Conservation (phyloP, 2,329 filamentous ascomycete genomes). For the Apiospora phragmitis region DNA sequence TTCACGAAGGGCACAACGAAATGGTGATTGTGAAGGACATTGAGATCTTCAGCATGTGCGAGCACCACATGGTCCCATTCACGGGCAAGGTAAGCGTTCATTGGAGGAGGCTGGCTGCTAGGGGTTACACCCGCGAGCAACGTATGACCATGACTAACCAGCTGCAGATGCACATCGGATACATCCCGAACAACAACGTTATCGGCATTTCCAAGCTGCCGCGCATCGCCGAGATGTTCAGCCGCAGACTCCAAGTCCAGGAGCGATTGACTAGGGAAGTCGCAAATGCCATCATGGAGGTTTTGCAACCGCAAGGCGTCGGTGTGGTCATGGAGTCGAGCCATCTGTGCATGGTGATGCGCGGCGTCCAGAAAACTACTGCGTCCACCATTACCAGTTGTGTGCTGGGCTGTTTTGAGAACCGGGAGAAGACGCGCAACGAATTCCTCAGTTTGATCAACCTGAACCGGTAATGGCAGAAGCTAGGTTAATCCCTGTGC, state of each 20-base stretch:
- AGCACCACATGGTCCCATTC: conserved; percentile 97
- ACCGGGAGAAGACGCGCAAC: conserved; percentile 88
- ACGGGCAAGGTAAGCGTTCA: conserved; percentile 73
- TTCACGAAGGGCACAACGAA: conserved; percentile 95
- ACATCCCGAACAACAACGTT: conserved; percentile 86
- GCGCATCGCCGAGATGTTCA: conserved; percentile 96
- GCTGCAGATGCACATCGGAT: conserved; percentile 92
- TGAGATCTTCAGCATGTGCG: conserved; percentile 90
- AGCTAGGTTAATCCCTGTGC: not conserved
- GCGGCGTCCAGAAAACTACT: conserved; percentile 90
- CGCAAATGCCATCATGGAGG: conserved; percentile 87
- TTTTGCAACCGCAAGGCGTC: conserved; percentile 90
- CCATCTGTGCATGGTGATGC: conserved; percentile 98
- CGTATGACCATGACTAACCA: not conserved
- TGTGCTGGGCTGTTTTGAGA: conserved; percentile 94
- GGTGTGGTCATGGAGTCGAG: conserved; percentile 97
- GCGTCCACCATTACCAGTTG: conserved; percentile 92
- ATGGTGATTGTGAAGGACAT: conserved; percentile 98
- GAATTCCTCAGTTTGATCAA: conserved; percentile 86
- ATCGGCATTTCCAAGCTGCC: conserved; percentile 95
- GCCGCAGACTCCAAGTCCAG: conserved; percentile 89
- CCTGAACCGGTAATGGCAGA: conserved; percentile 46
- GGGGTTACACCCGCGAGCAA: not conserved
- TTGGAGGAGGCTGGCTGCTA: not conserved
- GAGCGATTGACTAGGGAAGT: conserved; percentile 96